These are phyloP conservation scores for Macroventuria anomochaeta DNA, from an alignment of 2,329 filamentous ascomycete species.

Conservation along the genomic window DNA sequence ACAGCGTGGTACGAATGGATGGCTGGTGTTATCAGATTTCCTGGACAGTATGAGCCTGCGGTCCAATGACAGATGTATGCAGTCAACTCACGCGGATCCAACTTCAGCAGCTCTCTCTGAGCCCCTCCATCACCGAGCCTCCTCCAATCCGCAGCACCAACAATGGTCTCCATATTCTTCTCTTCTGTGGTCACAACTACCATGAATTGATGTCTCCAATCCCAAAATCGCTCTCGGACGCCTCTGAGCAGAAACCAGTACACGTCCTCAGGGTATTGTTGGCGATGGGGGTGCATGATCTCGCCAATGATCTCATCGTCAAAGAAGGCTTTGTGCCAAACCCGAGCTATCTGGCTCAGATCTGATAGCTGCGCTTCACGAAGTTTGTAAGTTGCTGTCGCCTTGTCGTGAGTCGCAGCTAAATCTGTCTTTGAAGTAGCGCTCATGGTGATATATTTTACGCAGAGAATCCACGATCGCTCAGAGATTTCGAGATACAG, in stretches of 20 bases:
- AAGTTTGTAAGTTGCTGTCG: background rate
- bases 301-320: slow-evolving; percentile 43
- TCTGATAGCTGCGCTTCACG: slow-evolving; percentile 27
- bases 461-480: no score
- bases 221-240: slow-evolving; percentile 36
- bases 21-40: slow-evolving; percentile 26
- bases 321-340: slow-evolving; percentile 39
- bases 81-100: slow-evolving; percentile 30
- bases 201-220: slow-evolving; percentile 38
- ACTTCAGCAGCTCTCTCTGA: slow-evolving; percentile 17
- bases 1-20: slow-evolving; percentile 22
- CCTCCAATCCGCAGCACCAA: slow-evolving; percentile 40
- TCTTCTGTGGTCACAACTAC: slow-evolving; percentile 24
- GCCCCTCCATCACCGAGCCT: slow-evolving; percentile 32
- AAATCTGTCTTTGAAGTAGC: no score
- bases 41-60: no score
- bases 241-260: slow-evolving; percentile 40
- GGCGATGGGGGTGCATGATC: slow-evolving; percentile 42
- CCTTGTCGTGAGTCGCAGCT: no score
- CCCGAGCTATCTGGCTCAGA: slow-evolving; percentile 28
- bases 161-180: slow-evolving; percentile 19
- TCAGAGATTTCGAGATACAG: no score
- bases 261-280: slow-evolving; percentile 36
- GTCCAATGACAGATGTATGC: background rate
- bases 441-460: no score